Conservation (phyloP, 1,139 yeast species). For the Protomyces macrosporus region DNA sequence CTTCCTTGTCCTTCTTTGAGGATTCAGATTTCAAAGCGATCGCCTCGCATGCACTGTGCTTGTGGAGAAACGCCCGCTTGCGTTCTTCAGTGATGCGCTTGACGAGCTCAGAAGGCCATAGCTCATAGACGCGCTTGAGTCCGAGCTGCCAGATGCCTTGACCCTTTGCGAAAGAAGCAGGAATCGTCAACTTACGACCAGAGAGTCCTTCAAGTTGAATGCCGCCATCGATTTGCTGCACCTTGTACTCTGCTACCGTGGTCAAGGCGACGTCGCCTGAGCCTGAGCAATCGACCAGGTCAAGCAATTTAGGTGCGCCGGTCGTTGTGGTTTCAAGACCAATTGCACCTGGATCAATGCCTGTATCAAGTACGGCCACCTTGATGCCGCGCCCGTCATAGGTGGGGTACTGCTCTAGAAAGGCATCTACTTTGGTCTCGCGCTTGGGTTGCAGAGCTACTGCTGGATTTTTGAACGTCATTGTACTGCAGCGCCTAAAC, state of each 20-base stretch:
- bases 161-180: constrained; percentile 25
- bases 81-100: constrained; percentile 22
- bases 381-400: constrained; percentile 29
- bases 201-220: constrained; percentile 24
- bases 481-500: not conserved
- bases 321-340: constrained; percentile 26
- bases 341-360: constrained; percentile 29
- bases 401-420: constrained; percentile 24
- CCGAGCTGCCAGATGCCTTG: constrained; percentile 29
- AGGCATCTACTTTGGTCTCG: constrained; percentile 28
- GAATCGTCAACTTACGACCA: constrained; percentile 25
- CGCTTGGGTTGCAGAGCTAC: constrained; percentile 13
- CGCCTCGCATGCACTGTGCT: constrained; percentile 14
- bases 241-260: not conserved
- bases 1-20: constrained; percentile 25
- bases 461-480: not conserved
- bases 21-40: constrained; percentile 1
- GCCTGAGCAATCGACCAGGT: constrained; percentile 29
- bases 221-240: not conserved
- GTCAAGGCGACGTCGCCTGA: constrained; percentile 24
- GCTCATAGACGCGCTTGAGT: constrained; percentile 27
- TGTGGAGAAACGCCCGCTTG: constrained; percentile 20
- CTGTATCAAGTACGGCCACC: constrained; percentile 29
- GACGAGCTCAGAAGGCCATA: constrained; percentile 27
- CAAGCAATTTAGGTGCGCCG: constrained; percentile 27